Evolutionary conservation across 768 basidiomycete species (phyloP), one percentile per base, ranked within the genome.

Genomic region (Hortiboletus flavorubellus): DNA sequence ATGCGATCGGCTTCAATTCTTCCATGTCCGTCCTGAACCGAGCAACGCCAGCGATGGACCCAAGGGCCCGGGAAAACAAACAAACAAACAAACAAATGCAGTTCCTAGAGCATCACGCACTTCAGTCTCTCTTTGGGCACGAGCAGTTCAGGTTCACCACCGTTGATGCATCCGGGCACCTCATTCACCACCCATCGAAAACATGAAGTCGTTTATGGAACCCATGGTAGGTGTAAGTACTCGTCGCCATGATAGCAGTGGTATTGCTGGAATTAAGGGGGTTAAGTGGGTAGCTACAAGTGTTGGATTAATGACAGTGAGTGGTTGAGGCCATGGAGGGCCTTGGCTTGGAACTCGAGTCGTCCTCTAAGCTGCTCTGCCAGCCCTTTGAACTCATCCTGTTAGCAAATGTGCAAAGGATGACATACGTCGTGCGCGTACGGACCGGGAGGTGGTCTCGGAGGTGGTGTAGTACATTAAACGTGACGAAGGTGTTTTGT

Each of bases 281-380:
- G n/a, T n/a, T n/a, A n/a, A n/a, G n/a, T n/a, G n/a, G n/a, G n/a
- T n/a, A n/a, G n/a, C n/a, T n/a, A n/a, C n/a, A n/a, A n/a, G n/a
- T n/a, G n/a, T n/a, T n/a, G n/a, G n/a, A n/a, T n/a, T n/a, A n/a
- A n/a, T n/a, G n/a, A n/a, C n/a, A n/a, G n/a, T n/a, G n/a, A n/a
- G n/a, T n/a, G n/a, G n/a, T n/a, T n/a, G n/a, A n/a, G n/a, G n/a
- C n/a, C 78, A 56, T 79, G 80, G 4, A 80, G 68, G 38, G 89
- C 67, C 16, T 78, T 81, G 61, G 81, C 89, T 69, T 91, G 87
- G 76, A 87, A 92, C 68, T 98, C 96, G 44, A 98, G 80, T 14
- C 96, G 78, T 51, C 87, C 83, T 8, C 96, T 96, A 38, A 99
- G 85, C 68, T 95, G 91, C 71, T 98, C 95, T 1, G 89, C 87